Evolutionary conservation across 2,329 filamentous ascomycete species (phyloP).

Genomic region (Helotiales sp.): DNA sequence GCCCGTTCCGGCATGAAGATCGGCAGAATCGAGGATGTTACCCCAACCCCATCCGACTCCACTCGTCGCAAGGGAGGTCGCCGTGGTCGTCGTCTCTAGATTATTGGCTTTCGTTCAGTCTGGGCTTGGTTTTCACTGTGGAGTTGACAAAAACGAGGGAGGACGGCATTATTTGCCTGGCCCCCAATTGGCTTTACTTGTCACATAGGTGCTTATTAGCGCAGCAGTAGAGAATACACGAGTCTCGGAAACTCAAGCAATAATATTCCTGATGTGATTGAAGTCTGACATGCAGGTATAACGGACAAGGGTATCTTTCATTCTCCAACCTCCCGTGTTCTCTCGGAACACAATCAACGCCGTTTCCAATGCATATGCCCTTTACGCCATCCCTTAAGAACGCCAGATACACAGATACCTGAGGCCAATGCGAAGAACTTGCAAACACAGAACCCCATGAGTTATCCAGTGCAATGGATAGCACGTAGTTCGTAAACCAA

Average conservation of each 20-base stretch:
- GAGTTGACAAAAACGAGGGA: slow-evolving; percentile 70
- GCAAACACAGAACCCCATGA: background rate
- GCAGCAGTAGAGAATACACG: slow-evolving; percentile 34
- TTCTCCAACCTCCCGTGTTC: too few species aligned
- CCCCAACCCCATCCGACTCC: slow-evolving; percentile 97
- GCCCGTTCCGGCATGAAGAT: slow-evolving; percentile 99
- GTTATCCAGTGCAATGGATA: background rate
- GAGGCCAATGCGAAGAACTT: background rate
- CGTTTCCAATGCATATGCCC: too few species aligned
- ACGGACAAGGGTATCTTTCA: background rate
- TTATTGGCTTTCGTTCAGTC: slow-evolving; percentile 32
- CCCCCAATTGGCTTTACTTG: slow-evolving; percentile 57
- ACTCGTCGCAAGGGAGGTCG: slow-evolving; percentile 99
- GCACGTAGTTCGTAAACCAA: too few species aligned
- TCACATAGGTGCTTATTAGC: slow-evolving; percentile 43
- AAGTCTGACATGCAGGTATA: background rate
- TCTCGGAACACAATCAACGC: too few species aligned
- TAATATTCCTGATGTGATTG: background rate
- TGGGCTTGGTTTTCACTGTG: slow-evolving; percentile 49
- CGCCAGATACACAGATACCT: too few species aligned
- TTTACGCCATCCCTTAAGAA: too few species aligned
- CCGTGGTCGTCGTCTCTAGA: slow-evolving; percentile 99
- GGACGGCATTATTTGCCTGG: slow-evolving; percentile 67
- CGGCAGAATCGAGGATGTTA: slow-evolving; percentile 99
- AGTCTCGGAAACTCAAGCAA: slow-evolving; percentile 9